Base-by-base conservation (phyloP, 2,329 filamentous ascomycete species). In the Dactylonectria macrodidyma region DNA sequence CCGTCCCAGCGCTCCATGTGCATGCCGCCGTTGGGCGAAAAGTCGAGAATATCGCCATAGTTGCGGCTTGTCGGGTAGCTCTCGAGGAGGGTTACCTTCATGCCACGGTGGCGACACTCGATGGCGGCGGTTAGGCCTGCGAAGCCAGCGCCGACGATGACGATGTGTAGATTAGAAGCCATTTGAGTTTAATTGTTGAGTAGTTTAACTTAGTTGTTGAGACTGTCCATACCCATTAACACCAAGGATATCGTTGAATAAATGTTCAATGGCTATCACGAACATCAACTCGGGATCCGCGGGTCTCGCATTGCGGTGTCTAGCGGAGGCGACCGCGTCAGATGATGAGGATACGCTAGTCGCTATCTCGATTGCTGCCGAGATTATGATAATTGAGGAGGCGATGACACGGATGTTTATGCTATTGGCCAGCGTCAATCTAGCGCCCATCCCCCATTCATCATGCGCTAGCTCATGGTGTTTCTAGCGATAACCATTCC, bases 121-220 rank as follows among this genome's bases (percentile, higher is more conserved):
- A 65, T 65, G 48, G 62, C 62, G 22, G 62, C 55, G 1, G 62
- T 65, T 4, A 65, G 48, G 22, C 62, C 62, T 24, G 34, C 38
- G 24, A 65, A 65, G 55, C 62, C 62, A 5, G 62, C 62, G 19
- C 62, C 62, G 22, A 65, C 62, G 22, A 65, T 59, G 34, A 65
- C 36, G 16, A 65, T 48, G 16, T 44, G 41, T 7, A 44, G n/a
- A n/a, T 44, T 44, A 3, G 41, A 44, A n/a, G 41, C 41, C 41
- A 44, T 44, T 44, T 14, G 5, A 9, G 9, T 10, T 10, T 3
- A 38, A 14, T 44, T 8, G 41, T 14, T n/a, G 14, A 8, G 3
- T 41, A 2, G 12, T 44, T 44, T 8, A n/a, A n/a, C n/a, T n/a
- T n/a, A 8, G 41, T 44, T 19, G 8, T 19, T 44, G 41, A 44